Base-by-base conservation (phyloP, 441 rosid genomes). In the Codiaeum variegatum region DNA sequence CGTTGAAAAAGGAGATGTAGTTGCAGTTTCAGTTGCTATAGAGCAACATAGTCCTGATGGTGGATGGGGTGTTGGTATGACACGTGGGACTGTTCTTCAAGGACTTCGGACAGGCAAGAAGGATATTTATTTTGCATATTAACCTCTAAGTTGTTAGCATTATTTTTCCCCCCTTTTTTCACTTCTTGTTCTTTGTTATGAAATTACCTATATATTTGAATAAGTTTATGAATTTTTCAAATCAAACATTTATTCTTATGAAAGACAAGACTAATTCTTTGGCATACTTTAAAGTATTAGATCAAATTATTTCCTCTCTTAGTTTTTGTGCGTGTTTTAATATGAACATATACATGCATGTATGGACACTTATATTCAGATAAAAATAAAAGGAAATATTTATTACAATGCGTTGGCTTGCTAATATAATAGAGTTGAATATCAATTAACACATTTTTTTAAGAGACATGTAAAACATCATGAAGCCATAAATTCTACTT, bases 11-110 rank as follows among this genome's bases (percentile, higher is more conserved):
- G 98, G 98, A 64, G 98, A 92, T 75, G 64, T 34, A 24, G 94
- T 94, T 80, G 98, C 99, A 71, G 98, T 95, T 83, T 92, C 97
- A 66, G 99, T 90, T 81, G 94, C 94, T 40, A 73, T 87, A 54
- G 99, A 95, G 87, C 96, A 86, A 73, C 89, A 87, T 24, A 70
- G 76, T 74, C 70, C 81, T 73, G 89, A 85, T 78, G 92, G 92
- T 78, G 86, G 88, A 76, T 92, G 95, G 97, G 82, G 88, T 70
- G 75, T 82, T 81, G 86, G 88, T 70, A 88, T 92, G 79, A 95
- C 99, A 47, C 98, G 99, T 36, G 97, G 99, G 32, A 92, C 90
- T 62, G 90, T 91, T 79, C 83, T 95, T 23, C 98, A 90, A 82
- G 99, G 98, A 81, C 60, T 75, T 47, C 80, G 84, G 12, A 83